Evolutionary conservation across 1,284 basidiomycete genomes (phyloP).

Genomic region (Hypsizygus ulmarius): DNA sequence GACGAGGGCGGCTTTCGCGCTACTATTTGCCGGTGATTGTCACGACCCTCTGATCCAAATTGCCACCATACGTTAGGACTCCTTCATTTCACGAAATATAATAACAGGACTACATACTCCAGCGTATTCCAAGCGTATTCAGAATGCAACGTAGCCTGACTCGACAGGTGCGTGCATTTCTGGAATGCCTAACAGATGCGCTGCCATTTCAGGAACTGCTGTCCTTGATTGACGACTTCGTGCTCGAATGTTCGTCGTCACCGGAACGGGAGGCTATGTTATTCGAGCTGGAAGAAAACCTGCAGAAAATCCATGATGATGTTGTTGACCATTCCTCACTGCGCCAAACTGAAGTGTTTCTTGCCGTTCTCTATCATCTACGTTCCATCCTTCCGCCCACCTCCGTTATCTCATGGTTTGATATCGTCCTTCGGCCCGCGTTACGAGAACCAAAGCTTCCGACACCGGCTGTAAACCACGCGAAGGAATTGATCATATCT

Average conservation of each 20-base stretch:
- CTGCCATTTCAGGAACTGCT: constrained; percentile 45
- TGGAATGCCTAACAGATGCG: constrained; percentile 41
- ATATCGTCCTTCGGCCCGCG: constrained; percentile 70
- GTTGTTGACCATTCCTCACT: constrained; percentile 59
- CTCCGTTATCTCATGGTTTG: constrained; percentile 78
- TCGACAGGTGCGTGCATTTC: constrained; percentile 52
- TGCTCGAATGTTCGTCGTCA: constrained; percentile 44
- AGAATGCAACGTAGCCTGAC: constrained; percentile 33
- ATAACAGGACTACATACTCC: background rate
- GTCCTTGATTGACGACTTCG: constrained; percentile 50
- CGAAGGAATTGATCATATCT: constrained; percentile 68
- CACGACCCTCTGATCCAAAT: constrained; percentile 21
- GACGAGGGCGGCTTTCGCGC: constrained; percentile 18
- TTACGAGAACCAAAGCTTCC: constrained; percentile 70
- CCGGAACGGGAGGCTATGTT: constrained; percentile 44
- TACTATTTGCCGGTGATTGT: constrained; percentile 28
- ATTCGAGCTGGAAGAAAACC: constrained; percentile 58
- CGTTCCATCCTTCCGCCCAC: constrained; percentile 56
- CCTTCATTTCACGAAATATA: background rate
- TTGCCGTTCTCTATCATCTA: constrained; percentile 63
- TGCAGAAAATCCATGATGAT: constrained; percentile 61
- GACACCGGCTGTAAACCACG: constrained; percentile 52
- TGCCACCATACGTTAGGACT: background rate
- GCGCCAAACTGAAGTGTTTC: constrained; percentile 61
- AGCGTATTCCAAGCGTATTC: background rate